Percentiles rank a stretch among this genome's conserved stretches.
These are phyloP conservation scores for Fusarium falciforme DNA, from an alignment of 2,329 filamentous ascomycete genomes.

Conservation along the genomic window DNA sequence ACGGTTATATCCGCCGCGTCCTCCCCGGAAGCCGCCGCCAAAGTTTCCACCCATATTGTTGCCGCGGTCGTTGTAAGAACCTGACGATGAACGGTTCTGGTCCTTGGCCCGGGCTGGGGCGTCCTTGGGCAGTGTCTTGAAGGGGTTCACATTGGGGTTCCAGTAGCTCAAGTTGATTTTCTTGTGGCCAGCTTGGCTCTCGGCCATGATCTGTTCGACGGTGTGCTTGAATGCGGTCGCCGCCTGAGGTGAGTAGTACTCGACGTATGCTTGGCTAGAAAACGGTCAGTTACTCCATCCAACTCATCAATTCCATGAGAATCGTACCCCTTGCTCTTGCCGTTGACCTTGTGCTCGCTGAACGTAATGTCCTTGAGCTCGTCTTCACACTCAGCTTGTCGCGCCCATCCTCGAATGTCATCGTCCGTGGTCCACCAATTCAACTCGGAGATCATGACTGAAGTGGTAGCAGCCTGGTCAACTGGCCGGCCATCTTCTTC, in stretches of 20 bases:
- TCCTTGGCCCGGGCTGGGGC: constrained; percentile 74
- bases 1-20: constrained; percentile 60
- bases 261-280: constrained; percentile 79
- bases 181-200: constrained; percentile 69
- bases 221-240: constrained; percentile 86
- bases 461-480: constrained; percentile 71
- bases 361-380: constrained; percentile 95
- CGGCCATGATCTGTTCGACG: constrained; percentile 73
- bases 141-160: constrained; percentile 83
- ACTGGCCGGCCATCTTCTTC: constrained; percentile 69
- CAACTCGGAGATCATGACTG: constrained; percentile 87
- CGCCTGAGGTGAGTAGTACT: constrained; percentile 85
- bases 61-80: constrained; percentile 61
- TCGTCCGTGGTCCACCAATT: constrained; percentile 99
- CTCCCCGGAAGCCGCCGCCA: constrained; percentile 63
- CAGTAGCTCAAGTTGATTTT: constrained; percentile 81
- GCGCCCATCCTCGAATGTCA: constrained; percentile 88
- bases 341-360: constrained; percentile 98
- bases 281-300: constrained; percentile 14
- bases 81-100: constrained; percentile 63
- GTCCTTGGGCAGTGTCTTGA: constrained; percentile 91
- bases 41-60: constrained; percentile 58
- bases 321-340: constrained; percentile 92
- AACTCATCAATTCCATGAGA: neutral
- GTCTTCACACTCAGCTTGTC: constrained; percentile 81